Evolutionary conservation across 1,284 basidiomycete genomes (phyloP), one percentile per base, ranked within the genome.

Genomic region (Cryptococcus amylolentus): DNA sequence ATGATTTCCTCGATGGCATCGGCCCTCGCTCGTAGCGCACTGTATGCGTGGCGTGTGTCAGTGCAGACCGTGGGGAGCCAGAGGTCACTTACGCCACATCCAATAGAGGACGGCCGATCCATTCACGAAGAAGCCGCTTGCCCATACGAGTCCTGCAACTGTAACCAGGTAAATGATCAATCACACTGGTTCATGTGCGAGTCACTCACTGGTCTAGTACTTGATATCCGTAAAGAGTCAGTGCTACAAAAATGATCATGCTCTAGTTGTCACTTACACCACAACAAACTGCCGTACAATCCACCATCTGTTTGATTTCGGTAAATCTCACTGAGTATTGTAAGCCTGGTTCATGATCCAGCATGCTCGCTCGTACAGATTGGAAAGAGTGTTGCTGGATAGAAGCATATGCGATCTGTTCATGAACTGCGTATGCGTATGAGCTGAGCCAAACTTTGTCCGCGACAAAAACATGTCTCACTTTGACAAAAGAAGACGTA

Each of bases 31-130:
- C 87, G 81, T 12, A 98, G 80, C 10, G 83, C 77, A 1, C 89
- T 92, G 56, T 28, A 1, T 35, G 31, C 31, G 31, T 35, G 5
- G 6, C 20, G 0, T 26, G 45, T 16, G 45, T 46, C 10, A 46
- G 27, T 27, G 7, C 13, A 23, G 44, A 46, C 20, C 16, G 20
- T 26, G 38, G 35, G 41, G 56, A 46, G 51, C 40, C 38, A 38
- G 20, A 31, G 27, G 10, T 14, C 37, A 72, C 81, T 63, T 57
- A 91, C 90, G 69, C 72, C 63, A 84, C 82, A 68, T 94, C 86
- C 2, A 89, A 82, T 39, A 98, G 80, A 0, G 95, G 95, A 56
- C 84, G 82, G 0, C 89, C 88, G 13, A 98, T 82, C 95, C 95
- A 98, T 60, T 81, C 85, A 57, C 86, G 84, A 55, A 98, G 80